Base-by-base conservation (phyloP, 441 rosid genomes). In the Theobroma grandiflorum region DNA sequence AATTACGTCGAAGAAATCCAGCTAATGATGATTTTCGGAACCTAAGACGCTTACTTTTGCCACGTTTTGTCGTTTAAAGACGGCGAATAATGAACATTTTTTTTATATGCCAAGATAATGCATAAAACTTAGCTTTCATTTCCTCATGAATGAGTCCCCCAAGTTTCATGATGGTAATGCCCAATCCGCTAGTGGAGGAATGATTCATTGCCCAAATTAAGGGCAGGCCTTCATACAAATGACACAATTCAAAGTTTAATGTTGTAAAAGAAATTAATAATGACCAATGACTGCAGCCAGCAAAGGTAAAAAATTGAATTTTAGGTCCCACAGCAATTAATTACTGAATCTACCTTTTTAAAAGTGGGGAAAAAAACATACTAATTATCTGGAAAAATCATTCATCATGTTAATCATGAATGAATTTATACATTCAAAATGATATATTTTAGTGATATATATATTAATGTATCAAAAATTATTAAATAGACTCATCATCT, bases 51-150 rank as follows among this genome's bases (percentile, higher is more conserved):
- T 57, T 22, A 49, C 87, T 84, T 87, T 87, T 55, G 35, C 79
- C 89, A 83, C 84, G 88, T 84, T 87, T 69, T 84, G 86, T 83
- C 81, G 66, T 74, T 68, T 74, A 87, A 87, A 83, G 83, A 49
- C 20, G 68, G 59, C 18, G 47, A 71, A 75, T 45, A 47, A 83
- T 80, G 57, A 50, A 53, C 18, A 59, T 0, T 35, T 72, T 53
- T 35, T 4, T 26, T 0, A 26, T 26, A 53, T 35, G 47, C 26
- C 35, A 45, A 42, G 45, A 50, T 72, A 52, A 8, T 71, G 58
- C 16, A 64, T 12, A 64, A 3, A 33, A 35, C 68, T 64, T 14
- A 37, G 43, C 68, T 64, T 64, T 64, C n/a, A 64, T 64, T 64
- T 64, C 68, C 35, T 22, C 20, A 50, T 14, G 15, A 59, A 59